Conservation (phyloP, 495 filamentous ascomycete genomes). For the Daldinia decipiens region DNA sequence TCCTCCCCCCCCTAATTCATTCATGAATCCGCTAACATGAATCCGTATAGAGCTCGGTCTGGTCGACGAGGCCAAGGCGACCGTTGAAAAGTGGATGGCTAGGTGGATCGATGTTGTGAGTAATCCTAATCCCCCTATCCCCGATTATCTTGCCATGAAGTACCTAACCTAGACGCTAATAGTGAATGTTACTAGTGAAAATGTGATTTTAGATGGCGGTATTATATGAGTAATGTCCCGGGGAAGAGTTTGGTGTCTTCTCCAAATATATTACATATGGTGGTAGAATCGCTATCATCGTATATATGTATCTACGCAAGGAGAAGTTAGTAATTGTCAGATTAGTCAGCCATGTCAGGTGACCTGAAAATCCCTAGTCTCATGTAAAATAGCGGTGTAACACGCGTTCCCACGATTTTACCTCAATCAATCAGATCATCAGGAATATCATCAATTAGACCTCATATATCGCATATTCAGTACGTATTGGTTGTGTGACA, state of each 20-base stretch:
- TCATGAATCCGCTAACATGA: slow-evolving; percentile 8
- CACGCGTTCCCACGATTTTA: no score
- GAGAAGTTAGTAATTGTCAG: not conserved
- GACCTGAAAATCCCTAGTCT: no score
- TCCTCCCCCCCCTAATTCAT: not conserved
- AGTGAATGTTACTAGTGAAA: not conserved
- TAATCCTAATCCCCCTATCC: not conserved
- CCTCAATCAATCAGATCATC: no score
- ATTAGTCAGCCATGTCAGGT: no score
- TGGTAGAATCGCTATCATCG: not conserved
- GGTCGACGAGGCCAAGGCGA: slow-evolving; percentile 74
- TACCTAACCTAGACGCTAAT: not conserved
- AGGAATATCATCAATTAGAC: no score
- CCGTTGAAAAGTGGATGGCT: slow-evolving; percentile 74
- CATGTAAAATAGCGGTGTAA: no score
- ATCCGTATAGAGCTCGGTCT: slow-evolving; percentile 64
- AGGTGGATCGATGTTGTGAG: slow-evolving; percentile 61
- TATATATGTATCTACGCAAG: no score
- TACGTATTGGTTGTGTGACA: no score
- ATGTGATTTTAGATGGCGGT: no score
- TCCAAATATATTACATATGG: not conserved
- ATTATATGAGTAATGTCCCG: not conserved
- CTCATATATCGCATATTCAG: no score
- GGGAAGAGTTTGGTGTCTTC: not conserved
- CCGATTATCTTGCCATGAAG: not conserved